phyloP scores from a whole-genome alignment of 2,329 filamentous ascomycete species.

The Colletotrichum somersetense region DNA sequence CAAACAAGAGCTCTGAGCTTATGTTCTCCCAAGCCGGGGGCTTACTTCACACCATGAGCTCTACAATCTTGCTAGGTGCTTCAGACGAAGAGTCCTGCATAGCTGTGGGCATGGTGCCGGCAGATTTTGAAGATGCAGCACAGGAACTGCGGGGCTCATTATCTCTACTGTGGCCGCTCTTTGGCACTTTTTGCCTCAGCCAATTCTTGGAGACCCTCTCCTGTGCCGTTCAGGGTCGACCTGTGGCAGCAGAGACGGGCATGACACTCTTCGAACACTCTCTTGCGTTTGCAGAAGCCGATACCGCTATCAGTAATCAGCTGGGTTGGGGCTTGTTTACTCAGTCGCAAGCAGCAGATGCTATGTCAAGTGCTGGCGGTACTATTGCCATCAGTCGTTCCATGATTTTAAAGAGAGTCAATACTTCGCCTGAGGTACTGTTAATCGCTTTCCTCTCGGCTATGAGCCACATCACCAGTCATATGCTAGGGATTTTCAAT shows the following conservation, averaged over 20 bases:
- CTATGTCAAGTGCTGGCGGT: constrained; percentile 21
- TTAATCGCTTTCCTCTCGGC: constrained; percentile 89
- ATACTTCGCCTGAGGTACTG: constrained; percentile 90
- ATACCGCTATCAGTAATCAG: constrained; percentile 85
- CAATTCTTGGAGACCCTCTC: constrained; percentile 91
- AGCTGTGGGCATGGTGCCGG: constrained; percentile 78
- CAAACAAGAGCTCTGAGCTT: constrained; percentile 73
- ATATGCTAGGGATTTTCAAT: constrained; percentile 83
- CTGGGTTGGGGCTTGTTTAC: constrained; percentile 77
- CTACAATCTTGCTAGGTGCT: constrained; percentile 78
- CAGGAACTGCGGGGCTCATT: constrained; percentile 80
- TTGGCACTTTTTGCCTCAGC: constrained; percentile 77
- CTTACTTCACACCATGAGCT: constrained; percentile 79
- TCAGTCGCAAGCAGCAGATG: constrained; percentile 58
- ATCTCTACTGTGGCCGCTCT: constrained; percentile 80
- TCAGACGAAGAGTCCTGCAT: constrained; percentile 81
- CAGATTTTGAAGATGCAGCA: constrained; percentile 62
- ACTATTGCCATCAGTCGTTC: constrained; percentile 67
- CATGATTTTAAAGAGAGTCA: constrained; percentile 82
- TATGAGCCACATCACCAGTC: constrained; percentile 89
- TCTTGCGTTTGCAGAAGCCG: constrained; percentile 94
- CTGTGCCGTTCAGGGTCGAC: constrained; percentile 87
- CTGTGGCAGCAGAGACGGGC: constrained; percentile 85
- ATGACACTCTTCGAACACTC: constrained; percentile 98
- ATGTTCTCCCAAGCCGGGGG: constrained; percentile 79